phyloP scores from a whole-genome alignment of 2,329 filamentous ascomycete species.

The Amylocarpus encephaloides region DNA sequence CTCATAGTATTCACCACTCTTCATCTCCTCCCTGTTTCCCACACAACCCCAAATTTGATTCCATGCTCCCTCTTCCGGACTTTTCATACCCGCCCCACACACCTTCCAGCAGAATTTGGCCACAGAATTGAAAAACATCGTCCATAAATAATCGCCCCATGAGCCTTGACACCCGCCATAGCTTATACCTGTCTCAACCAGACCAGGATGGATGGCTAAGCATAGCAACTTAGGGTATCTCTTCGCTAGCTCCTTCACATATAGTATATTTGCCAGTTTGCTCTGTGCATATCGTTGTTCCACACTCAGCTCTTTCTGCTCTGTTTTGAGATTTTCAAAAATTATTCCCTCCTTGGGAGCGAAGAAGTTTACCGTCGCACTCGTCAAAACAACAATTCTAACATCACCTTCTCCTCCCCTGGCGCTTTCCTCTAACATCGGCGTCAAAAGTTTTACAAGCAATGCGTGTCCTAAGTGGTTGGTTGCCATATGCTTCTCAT shows the following conservation, averaged over 20 bases:
- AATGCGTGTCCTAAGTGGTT: slow-evolving; percentile 45
- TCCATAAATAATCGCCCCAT: background rate
- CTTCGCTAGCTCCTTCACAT: slow-evolving; percentile 35
- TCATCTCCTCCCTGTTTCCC: slow-evolving; percentile 15
- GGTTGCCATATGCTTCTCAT: slow-evolving; percentile 42
- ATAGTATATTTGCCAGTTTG: slow-evolving; percentile 44
- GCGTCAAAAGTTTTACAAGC: slow-evolving; percentile 35
- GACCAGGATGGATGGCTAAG: slow-evolving; percentile 38
- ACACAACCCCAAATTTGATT: slow-evolving; percentile 39
- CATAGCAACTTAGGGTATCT: slow-evolving; percentile 34
- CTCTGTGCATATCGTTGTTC: slow-evolving; percentile 38
- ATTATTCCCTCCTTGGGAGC: background rate
- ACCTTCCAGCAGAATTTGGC: background rate
- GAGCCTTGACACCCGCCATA: background rate
- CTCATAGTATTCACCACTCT: slow-evolving; percentile 34
- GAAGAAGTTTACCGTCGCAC: background rate
- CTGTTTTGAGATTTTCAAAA: slow-evolving; percentile 2
- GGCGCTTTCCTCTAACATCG: slow-evolving; percentile 27
- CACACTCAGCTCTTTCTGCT: slow-evolving; percentile 27
- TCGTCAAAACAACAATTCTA: slow-evolving; percentile 7
- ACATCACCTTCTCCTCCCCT: slow-evolving; percentile 3
- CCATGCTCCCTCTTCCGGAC: slow-evolving; percentile 28
- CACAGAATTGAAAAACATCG: background rate
- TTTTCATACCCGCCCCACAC: background rate
- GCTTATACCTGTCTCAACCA: slow-evolving; percentile 14